phyloP scores from a whole-genome alignment of 2,329 filamentous ascomycete genomes.

The Periconia macrospinosa region DNA sequence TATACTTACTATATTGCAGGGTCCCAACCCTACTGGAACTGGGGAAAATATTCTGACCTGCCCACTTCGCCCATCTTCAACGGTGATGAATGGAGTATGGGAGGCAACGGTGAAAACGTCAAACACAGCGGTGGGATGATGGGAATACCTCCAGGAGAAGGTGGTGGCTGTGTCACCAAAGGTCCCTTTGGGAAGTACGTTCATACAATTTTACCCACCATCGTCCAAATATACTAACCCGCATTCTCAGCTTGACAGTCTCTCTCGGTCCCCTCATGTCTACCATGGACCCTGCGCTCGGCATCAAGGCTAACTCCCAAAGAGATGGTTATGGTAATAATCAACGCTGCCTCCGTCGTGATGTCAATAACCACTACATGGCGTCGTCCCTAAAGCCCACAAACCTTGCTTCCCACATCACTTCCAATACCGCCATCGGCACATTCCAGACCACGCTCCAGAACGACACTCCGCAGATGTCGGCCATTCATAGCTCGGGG shows the following conservation, averaged over 20 bases:
- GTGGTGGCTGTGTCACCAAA: conserved; percentile 58
- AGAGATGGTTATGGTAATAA: conserved; percentile 32
- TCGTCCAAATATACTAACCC: neutral
- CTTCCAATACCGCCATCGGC: conserved; percentile 18
- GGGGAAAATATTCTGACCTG: conserved; percentile 52
- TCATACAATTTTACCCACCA: conserved; percentile 8
- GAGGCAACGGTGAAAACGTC: conserved; percentile 51
- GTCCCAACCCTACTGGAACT: conserved; percentile 55
- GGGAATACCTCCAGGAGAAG: conserved; percentile 52
- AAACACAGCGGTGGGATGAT: conserved; percentile 18
- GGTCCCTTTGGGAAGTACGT: conserved; percentile 53
- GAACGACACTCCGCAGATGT: conserved; percentile 7
- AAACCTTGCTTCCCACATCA: conserved; percentile 28
- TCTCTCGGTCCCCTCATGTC: conserved; percentile 52
- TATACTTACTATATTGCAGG: no score
- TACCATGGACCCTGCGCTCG: conserved; percentile 32
- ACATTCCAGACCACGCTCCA: conserved; percentile 32
- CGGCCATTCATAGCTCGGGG: conserved; percentile 47
- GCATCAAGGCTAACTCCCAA: conserved; percentile 35
- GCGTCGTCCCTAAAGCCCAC: conserved; percentile 15
- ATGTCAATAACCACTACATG: conserved; percentile 33
- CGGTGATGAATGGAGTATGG: conserved; percentile 52
- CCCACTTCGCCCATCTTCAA: conserved; percentile 58
- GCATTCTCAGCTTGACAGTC: conserved; percentile 27
- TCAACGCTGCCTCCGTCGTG: conserved; percentile 34